Percentiles rank a stretch among this genome's conserved stretches.
Conservation (phyloP, 2,329 filamentous ascomycete species). For the Aspergillus udagawae region DNA sequence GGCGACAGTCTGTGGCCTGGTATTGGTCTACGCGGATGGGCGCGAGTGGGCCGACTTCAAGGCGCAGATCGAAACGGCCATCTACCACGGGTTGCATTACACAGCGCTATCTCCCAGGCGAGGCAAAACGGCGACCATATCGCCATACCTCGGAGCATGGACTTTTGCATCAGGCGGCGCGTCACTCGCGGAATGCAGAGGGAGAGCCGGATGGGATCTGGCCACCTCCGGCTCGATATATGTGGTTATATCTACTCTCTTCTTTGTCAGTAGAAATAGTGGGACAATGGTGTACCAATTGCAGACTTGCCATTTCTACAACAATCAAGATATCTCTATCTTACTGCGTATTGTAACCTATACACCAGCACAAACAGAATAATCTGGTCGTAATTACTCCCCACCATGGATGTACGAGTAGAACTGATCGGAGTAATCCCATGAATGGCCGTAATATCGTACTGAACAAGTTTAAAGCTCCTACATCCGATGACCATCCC, state of each 20-base stretch:
- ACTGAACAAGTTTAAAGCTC: too few relatives aligned
- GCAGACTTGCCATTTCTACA: too few relatives aligned
- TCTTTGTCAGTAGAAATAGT: background rate
- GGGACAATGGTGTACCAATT: too few relatives aligned
- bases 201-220: constrained; percentile 7
- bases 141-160: constrained; percentile 16
- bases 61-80: constrained; percentile 8
- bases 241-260: background rate
- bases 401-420: too few relatives aligned
- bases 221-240: constrained; percentile 8
- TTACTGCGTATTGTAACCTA: too few relatives aligned
- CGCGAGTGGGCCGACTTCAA: background rate
- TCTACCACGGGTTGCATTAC: constrained; percentile 9
- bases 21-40: constrained; percentile 4
- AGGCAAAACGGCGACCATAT: constrained; percentile 16
- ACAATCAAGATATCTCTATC: too few relatives aligned
- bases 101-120: constrained; percentile 5
- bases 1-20: constrained; percentile 7
- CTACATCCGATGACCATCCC: too few relatives aligned
- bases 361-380: too few relatives aligned
- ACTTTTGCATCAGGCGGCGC: constrained; percentile 11
- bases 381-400: too few relatives aligned
- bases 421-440: too few relatives aligned
- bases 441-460: too few relatives aligned
- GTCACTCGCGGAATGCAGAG: constrained; percentile 2